Evolutionary conservation across 169 alveolate genomes (phyloP).

Genomic region (Babesia ovis): DNA sequence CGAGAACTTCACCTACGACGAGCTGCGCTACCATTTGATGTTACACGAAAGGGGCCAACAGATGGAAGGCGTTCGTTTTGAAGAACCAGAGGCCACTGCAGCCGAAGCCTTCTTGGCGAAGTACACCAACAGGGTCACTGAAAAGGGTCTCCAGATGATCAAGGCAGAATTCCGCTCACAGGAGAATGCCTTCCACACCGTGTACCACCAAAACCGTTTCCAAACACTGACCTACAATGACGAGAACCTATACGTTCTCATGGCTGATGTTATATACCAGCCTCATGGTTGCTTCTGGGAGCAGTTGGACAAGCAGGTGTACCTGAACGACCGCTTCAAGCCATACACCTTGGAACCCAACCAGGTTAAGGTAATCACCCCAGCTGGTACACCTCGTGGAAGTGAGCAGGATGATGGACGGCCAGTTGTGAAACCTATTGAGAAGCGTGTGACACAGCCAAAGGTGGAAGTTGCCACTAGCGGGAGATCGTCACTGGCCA

Average conservation of each 20-base stretch:
- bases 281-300: slow-evolving; percentile 64
- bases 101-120: slow-evolving; percentile 6
- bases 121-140: slow-evolving; percentile 2
- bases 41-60: slow-evolving; percentile 6
- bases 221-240: slow-evolving; percentile 23
- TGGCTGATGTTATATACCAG: slow-evolving; percentile 52
- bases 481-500: not conserved
- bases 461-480: not conserved
- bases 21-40: slow-evolving; percentile 21
- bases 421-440: not conserved
- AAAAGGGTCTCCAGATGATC: slow-evolving; percentile 14
- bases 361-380: not conserved
- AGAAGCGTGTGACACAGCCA: not conserved
- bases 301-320: slow-evolving; percentile 36
- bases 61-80: slow-evolving; percentile 19
- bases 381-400: not conserved
- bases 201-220: slow-evolving; percentile 59
- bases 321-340: slow-evolving; percentile 48
- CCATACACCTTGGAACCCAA: slow-evolving; percentile 16
- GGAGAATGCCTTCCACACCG: slow-evolving; percentile 2
- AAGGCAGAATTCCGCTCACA: slow-evolving; percentile 5
- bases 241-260: slow-evolving; percentile 33
- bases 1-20: slow-evolving; percentile 38
- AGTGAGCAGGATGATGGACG: not conserved
- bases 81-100: slow-evolving; percentile 8